phyloP scores from a whole-genome alignment of 192 early-diverging fungal species.

The Gamsiella multidivaricata region DNA sequence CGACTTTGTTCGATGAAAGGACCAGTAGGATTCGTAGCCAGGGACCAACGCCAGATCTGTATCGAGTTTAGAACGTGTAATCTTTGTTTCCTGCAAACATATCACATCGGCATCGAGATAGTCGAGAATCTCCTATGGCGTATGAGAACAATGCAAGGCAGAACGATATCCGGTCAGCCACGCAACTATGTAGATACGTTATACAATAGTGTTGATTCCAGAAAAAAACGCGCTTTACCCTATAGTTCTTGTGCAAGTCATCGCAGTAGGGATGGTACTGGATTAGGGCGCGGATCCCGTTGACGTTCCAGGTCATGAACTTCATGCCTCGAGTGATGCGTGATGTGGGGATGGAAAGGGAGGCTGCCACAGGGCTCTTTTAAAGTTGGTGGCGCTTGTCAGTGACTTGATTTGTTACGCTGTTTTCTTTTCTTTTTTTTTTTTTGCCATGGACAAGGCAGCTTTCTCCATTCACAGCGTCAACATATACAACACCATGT shows the following conservation, averaged over 20 bases:
- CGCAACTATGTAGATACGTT: no score
- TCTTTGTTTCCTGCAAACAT: constrained; percentile 87
- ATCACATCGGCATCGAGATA: constrained; percentile 66
- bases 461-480: not conserved
- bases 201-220: constrained; percentile 32
- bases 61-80: constrained; percentile 64
- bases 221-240: constrained; percentile 36
- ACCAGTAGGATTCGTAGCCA: constrained; percentile 80
- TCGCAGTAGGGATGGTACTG: constrained; percentile 67
- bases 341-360: not conserved
- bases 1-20: constrained; percentile 63
- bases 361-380: no score
- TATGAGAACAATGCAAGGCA: no score
- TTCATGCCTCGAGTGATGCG: constrained; percentile 52
- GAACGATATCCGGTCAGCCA: no score
- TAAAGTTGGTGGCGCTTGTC: constrained; percentile 9
- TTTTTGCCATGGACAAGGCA: not conserved
- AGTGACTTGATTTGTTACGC: constrained; percentile 2
- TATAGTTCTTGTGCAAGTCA: constrained; percentile 56
- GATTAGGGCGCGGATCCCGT: constrained; percentile 61
- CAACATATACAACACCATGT: constrained; percentile 1
- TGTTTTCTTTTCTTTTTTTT: constrained; percentile 8
- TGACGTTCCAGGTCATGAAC: constrained; percentile 73
- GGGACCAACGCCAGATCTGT: constrained; percentile 69
- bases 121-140: constrained; percentile 58